phyloP scores from a whole-genome alignment of 768 basidiomycete species.

The Myochromella boudieri region DNA sequence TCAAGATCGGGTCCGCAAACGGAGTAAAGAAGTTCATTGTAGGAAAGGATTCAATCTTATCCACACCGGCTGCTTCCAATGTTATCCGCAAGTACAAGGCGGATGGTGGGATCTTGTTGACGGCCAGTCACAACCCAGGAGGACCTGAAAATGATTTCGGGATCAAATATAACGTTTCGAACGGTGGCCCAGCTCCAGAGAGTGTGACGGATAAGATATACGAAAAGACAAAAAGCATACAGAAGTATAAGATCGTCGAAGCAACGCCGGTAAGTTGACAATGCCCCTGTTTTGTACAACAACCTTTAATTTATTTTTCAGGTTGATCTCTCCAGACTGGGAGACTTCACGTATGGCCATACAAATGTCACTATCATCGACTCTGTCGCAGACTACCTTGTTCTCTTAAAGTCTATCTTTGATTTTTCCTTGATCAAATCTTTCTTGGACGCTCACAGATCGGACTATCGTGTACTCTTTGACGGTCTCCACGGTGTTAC shows the following conservation, averaged over 20 bases:
- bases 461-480: conserved; percentile 84
- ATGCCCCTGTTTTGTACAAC: neutral
- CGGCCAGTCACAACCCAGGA: conserved; percentile 97
- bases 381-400: conserved; percentile 87
- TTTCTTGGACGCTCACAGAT: conserved; percentile 72
- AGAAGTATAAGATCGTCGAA: conserved; percentile 82
- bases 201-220: conserved; percentile 94
- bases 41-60: conserved; percentile 88
- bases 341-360: conserved; percentile 79
- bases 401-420: conserved; percentile 85
- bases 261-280: conserved; percentile 60
- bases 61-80: conserved; percentile 96
- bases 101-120: conserved; percentile 93
- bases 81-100: conserved; percentile 96
- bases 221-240: conserved; percentile 86
- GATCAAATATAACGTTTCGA: conserved; percentile 98
- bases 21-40: conserved; percentile 91
- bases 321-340: conserved; percentile 85
- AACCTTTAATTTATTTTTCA: conserved; percentile 25
- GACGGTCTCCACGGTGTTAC: conserved; percentile 97
- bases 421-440: conserved; percentile 90
- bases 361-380: conserved; percentile 89
- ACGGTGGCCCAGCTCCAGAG: conserved; percentile 97
- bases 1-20: conserved; percentile 93
- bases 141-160: conserved; percentile 99